A percentile compares a stretch with the other conserved stretches of the same genome.
Conservation (phyloP, 2,329 filamentous ascomycete species). For the Fonsecaea pedrosoi region DNA sequence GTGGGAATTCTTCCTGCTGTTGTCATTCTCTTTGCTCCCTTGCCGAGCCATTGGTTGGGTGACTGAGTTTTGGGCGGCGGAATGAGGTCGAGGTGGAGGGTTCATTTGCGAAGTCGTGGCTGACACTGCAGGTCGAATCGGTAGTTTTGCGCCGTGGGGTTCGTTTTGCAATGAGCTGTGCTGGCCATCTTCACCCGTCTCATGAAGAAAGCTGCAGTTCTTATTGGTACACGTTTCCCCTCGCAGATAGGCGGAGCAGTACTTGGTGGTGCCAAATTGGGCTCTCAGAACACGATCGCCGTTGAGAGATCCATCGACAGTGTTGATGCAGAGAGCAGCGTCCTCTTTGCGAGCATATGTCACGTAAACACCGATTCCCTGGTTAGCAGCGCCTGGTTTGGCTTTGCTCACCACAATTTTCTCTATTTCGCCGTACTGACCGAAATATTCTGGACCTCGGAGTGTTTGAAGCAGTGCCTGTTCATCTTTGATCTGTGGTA, state of each 20-base stretch:
- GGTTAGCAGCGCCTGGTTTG: slow-evolving; percentile 75
- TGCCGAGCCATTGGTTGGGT: slow-evolving; percentile 71
- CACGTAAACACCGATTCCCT: slow-evolving; percentile 97
- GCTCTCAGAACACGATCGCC: slow-evolving; percentile 81
- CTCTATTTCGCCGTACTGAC: slow-evolving; percentile 96
- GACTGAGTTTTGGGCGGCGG: slow-evolving; percentile 52
- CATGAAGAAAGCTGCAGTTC: slow-evolving; percentile 97
- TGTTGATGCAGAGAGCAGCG: slow-evolving; percentile 85
- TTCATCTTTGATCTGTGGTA: slow-evolving; percentile 89
- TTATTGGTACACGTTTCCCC: slow-evolving; percentile 94
- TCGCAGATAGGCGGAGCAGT: slow-evolving; percentile 94
- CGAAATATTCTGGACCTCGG: slow-evolving; percentile 90
- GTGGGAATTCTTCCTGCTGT: slow-evolving; percentile 63
- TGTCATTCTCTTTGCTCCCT: slow-evolving; percentile 75
- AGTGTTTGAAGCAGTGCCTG: slow-evolving; percentile 83
- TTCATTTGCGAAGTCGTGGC: slow-evolving; percentile 35
- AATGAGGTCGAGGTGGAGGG: slow-evolving; percentile 45
- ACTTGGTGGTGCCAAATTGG: slow-evolving; percentile 91
- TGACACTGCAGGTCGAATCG: slow-evolving; percentile 54
- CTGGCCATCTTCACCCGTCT: slow-evolving; percentile 86
- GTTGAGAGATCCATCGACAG: slow-evolving; percentile 91
- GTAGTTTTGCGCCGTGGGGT: slow-evolving; percentile 30
- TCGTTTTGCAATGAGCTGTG: slow-evolving; percentile 40
- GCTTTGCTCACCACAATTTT: slow-evolving; percentile 99
- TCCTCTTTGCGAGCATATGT: slow-evolving; percentile 93